These are phyloP conservation scores for Thermochaetoides dissita DNA, from an alignment of 2,329 filamentous ascomycete genomes.

Conservation along the genomic window DNA sequence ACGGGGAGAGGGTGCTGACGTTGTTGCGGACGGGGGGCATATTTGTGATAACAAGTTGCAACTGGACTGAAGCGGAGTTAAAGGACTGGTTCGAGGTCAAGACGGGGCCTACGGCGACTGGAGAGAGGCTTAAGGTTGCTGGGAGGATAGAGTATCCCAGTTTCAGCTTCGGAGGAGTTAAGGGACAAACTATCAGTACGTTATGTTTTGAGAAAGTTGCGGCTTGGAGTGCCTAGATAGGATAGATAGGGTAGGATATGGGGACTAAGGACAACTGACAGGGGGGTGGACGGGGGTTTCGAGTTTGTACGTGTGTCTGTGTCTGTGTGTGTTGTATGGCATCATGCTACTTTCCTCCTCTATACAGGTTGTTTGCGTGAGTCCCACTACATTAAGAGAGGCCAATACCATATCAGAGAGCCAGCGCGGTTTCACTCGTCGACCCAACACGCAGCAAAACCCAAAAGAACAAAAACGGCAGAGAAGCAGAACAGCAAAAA, in stretches of 20 bases:
- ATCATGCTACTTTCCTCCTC: too few relatives aligned
- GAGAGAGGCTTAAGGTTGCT: conserved; percentile 40
- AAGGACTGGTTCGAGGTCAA: conserved; percentile 57
- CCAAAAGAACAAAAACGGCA: conserved; percentile 11
- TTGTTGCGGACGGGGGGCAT: conserved; percentile 59
- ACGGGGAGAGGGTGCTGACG: conserved; percentile 51
- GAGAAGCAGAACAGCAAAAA: conserved; percentile 20
- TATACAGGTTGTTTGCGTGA: too few relatives aligned
- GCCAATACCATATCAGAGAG: background rate
- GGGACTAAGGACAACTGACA: background rate
- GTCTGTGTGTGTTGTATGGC: too few relatives aligned
- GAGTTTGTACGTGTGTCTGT: too few relatives aligned
- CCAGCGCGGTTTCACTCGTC: background rate
- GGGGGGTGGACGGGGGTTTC: too few relatives aligned
- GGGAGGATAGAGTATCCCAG: conserved; percentile 66
- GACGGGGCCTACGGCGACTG: conserved; percentile 15
- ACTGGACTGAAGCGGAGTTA: conserved; percentile 91
- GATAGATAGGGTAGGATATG: background rate
- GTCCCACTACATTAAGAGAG: background rate
- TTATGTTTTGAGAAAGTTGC: conserved; percentile 55
- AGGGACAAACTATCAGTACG: conserved; percentile 79
- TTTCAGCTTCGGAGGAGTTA: conserved; percentile 79
- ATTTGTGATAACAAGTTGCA: conserved; percentile 85
- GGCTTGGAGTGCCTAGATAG: background rate
- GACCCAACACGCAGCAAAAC: background rate